Base-by-base conservation (phyloP, 2,329 filamentous ascomycete genomes). In the Pestalotiopsis sp. region DNA sequence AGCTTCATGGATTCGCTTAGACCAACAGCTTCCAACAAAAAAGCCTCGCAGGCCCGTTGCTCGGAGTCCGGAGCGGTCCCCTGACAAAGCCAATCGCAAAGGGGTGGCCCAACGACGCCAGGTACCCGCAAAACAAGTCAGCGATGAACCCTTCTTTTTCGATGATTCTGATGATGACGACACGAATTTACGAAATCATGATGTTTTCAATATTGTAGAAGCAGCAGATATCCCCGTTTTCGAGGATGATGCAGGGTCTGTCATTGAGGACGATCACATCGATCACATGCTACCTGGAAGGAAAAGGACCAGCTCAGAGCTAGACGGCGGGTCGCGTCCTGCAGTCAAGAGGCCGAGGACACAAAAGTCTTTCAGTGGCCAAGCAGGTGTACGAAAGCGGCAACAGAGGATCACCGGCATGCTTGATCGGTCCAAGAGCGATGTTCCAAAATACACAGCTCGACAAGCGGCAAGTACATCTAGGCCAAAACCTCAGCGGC, bases 1-100 rank as follows among this genome's bases (percentile, higher is more conserved):
- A 52, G 90, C 90, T n/a, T 92, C 90, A 5, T 91, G 89, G 86
- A 82, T 91, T 67, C 85, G 89, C 57, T 77, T 92, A 27, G 88
- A 91, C 73, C 85, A 87, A 68, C 81, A 84, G 67, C 76, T 77
- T 27, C 71, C 78, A 38, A 78, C 74, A 68, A 81, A 78, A 67
- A 74, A 73, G 45, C 70, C 75, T 65, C 78, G 77, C 67, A 76
- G 76, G 61, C 63, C 70, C 7, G 70, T 72, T 23, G 78, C 76
- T 71, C 70, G 74, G 66, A 76, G 77, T 73, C 78, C 76, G 2
- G 76, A 77, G 11, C 76, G 72, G 23, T 81, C 81, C 2, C 79
- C 81, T 0, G 81, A 84, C 59, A 79, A 76, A 45, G 79, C 80
- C 25, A 76, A 77, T 9, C 78, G 75, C 65, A 83, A 84, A 73